Evolutionary conservation across 352 stramenopile species (phyloP), one percentile per base, ranked within the genome.

Genomic region (Pythium aristosporum): DNA sequence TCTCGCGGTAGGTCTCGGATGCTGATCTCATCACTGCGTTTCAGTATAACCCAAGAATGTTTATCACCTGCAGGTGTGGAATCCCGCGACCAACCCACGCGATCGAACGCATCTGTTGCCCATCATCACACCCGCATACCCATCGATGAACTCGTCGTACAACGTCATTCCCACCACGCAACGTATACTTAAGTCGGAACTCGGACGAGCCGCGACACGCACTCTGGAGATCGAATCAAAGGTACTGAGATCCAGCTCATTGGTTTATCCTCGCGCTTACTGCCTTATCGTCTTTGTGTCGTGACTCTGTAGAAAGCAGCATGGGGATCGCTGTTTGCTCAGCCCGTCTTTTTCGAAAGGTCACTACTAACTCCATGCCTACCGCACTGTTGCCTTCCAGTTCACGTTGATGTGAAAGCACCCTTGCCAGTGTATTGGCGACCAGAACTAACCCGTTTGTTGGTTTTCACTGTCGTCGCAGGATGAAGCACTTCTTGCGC

Each of bases 61-160:
- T 23, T 49, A 3, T 41, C 15, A 36, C 43, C 11, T 16, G 18
- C 32, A 96, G 82, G 84, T 88, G 28, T 98, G 93, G 93, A 96
- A 98, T 59, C 89, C 92, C 12, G 91, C 88, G 64, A 48, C 69
- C 10, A 92, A 96, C 63, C 76, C 78, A 20, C 76, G 82, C 7
- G 94, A 99, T 74, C 77, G 88, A 20, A 72, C 77, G 21, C 95
- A 99, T 67, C 71, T 99, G 42, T 99, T 99, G 96, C 97, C 97
- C 18, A 99, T 99, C 70, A 98, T 99, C 68, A 99, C 98, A 2
- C 98, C 98, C 5, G 92, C 94, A 46, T 99, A 99, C 71, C 98
- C 98, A 13, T 89, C 83, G 16, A 98, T 98, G 84, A 99, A 99
- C 74, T 99, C 96, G 42, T 97, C 96, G 5, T 99, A 98, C 76